A percentile compares a stretch with the other conserved stretches of the same genome.
Evolutionary conservation across 352 stramenopile genomes (phyloP).

Genomic region (Hyaloperonospora brassicae): DNA sequence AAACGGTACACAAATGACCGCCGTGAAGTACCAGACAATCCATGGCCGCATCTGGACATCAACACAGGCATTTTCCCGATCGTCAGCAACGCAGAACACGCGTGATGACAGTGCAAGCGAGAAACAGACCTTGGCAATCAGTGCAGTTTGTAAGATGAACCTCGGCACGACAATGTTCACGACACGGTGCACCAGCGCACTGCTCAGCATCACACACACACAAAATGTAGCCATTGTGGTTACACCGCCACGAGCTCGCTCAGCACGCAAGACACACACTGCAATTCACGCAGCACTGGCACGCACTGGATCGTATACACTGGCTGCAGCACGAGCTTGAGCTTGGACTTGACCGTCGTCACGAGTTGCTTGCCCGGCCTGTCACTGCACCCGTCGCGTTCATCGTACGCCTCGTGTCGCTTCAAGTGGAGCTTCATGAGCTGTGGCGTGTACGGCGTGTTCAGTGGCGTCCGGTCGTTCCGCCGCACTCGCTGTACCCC

Average conservation of each 20-base stretch:
- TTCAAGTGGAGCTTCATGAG: slow-evolving; percentile 76
- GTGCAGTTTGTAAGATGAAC: slow-evolving; percentile 27
- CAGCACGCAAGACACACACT: slow-evolving; percentile 9
- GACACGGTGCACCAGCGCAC: slow-evolving; percentile 21
- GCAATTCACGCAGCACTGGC: slow-evolving; percentile 1
- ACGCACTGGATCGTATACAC: slow-evolving; percentile 46
- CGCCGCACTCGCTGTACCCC: slow-evolving; percentile 41
- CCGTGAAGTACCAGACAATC: slow-evolving; percentile 62
- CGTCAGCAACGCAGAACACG: slow-evolving; percentile 3
- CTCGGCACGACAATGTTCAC: slow-evolving; percentile 34
- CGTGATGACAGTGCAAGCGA: background rate
- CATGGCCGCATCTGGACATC: slow-evolving; percentile 37
- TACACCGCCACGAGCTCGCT: background rate
- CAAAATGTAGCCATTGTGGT: background rate
- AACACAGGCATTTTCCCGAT: background rate
- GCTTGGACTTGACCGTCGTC: slow-evolving; percentile 40
- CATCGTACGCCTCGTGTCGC: slow-evolving; percentile 48
- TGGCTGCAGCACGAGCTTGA: slow-evolving; percentile 29
- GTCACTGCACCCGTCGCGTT: slow-evolving; percentile 26
- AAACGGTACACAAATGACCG: slow-evolving; percentile 62
- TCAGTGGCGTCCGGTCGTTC: slow-evolving; percentile 70
- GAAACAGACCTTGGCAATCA: slow-evolving; percentile 35
- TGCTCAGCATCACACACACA: slow-evolving; percentile 15
- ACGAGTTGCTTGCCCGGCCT: slow-evolving; percentile 26
- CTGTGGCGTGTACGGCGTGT: slow-evolving; percentile 78